Percentiles rank a stretch among this genome's conserved stretches.
Conservation (phyloP, 495 filamentous ascomycete species). For the Emericellopsis terricola region DNA sequence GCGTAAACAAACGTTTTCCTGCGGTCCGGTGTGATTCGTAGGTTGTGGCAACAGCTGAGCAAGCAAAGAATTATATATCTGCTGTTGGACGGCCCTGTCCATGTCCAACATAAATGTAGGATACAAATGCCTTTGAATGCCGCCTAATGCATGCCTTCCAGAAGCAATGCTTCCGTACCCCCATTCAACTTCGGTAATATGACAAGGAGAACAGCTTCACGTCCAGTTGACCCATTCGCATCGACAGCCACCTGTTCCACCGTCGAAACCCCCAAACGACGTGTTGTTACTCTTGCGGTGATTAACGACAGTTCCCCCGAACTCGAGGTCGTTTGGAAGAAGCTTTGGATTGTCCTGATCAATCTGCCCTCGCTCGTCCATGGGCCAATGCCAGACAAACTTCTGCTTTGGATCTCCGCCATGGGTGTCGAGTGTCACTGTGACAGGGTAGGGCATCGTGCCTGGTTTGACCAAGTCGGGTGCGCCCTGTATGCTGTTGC, state of each 20-base stretch:
- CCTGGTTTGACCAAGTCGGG: constrained; percentile 29
- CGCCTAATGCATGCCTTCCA: no score
- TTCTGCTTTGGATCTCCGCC: constrained; percentile 47
- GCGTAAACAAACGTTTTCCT: no score
- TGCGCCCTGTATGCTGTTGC: constrained; percentile 1
- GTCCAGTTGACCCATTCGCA: constrained; percentile 51
- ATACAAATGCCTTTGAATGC: no score
- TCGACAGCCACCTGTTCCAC: constrained; percentile 53
- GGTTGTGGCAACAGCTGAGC: no score
- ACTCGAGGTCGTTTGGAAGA: constrained; percentile 37
- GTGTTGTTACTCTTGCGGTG: constrained; percentile 21
- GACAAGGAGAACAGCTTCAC: no score
- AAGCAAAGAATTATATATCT: no score
- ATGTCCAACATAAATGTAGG: no score
- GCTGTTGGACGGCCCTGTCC: no score
- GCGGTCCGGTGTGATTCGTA: no score
- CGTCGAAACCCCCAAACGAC: constrained; percentile 42
- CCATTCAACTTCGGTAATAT: no score
- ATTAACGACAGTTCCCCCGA: constrained; percentile 43
- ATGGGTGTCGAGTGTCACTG: constrained; percentile 64
- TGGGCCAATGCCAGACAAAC: constrained; percentile 49
- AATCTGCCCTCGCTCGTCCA: constrained; percentile 35
- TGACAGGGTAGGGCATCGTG: constrained; percentile 74
- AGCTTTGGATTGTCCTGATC: constrained; percentile 32
- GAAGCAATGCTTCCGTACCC: no score